These are phyloP conservation scores for Colletotrichum eremochloae DNA, from an alignment of 2,329 filamentous ascomycete genomes.

Conservation along the genomic window DNA sequence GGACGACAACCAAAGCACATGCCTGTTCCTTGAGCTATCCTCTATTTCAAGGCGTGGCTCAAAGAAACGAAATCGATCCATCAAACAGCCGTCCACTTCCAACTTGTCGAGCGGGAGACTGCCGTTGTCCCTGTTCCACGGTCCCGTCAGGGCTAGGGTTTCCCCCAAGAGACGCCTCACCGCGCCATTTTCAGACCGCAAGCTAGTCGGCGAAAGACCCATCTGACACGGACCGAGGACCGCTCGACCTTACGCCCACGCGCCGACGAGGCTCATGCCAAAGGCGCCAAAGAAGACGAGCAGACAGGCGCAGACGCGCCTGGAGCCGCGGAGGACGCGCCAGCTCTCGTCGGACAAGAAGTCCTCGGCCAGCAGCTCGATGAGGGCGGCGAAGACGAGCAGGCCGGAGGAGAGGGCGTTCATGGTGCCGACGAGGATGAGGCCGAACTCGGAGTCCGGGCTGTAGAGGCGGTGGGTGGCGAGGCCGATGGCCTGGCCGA, in stretches of 20 bases:
- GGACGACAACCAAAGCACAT: not conserved
- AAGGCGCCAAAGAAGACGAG: conserved; percentile 71
- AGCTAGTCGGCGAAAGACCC: not conserved
- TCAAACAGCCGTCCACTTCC: not conserved
- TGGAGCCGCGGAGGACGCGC: conserved; percentile 65
- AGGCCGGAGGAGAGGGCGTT: conserved; percentile 80
- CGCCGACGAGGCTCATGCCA: conserved; percentile 74
- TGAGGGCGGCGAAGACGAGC: conserved; percentile 78
- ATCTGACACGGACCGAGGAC: not conserved
- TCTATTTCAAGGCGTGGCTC: not conserved
- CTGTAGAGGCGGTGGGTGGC: conserved; percentile 78
- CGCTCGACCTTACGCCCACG: conserved; percentile 64
- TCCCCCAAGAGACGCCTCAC: conserved; percentile 13
- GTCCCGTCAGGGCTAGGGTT: not conserved
- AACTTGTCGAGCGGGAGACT: not conserved
- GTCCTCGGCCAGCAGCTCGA: conserved; percentile 80
- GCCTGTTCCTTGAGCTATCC: not conserved
- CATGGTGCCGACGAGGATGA: conserved; percentile 80
- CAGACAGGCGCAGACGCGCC: conserved; percentile 67
- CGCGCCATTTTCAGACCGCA: conserved; percentile 11
- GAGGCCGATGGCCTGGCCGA: conserved; percentile 81
- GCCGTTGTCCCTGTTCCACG: too few species aligned
- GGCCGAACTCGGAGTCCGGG: conserved; percentile 73
- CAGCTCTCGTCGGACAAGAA: conserved; percentile 76
- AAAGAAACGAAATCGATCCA: not conserved